Conservation (phyloP, 2,329 filamentous ascomycete genomes). For the Arachnomyces sp. region DNA sequence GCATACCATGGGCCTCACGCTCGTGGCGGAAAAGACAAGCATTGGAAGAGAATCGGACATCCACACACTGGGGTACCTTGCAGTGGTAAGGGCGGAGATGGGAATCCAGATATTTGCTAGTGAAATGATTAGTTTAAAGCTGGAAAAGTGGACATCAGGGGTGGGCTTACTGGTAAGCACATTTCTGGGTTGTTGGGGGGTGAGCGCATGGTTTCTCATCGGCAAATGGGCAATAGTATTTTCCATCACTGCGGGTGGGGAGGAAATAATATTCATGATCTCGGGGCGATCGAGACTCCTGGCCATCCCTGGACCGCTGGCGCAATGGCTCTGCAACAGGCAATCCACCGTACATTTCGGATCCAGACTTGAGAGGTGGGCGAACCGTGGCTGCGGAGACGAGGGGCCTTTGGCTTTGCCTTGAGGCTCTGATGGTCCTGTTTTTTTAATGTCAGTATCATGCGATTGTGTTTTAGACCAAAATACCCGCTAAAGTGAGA, state of each 20-base stretch:
- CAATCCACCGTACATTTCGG: slow-evolving; percentile 29
- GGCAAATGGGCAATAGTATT: slow-evolving; percentile 89
- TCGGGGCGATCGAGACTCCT: slow-evolving; percentile 31
- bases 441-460: slow-evolving; percentile 7
- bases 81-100: slow-evolving; percentile 95
- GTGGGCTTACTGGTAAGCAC: slow-evolving; percentile 86
- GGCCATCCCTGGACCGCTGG: slow-evolving; percentile 29
- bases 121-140: slow-evolving; percentile 15
- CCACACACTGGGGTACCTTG: slow-evolving; percentile 75
- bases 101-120: slow-evolving; percentile 94
- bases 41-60: slow-evolving; percentile 86
- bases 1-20: slow-evolving; percentile 90
- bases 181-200: slow-evolving; percentile 92
- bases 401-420: slow-evolving; percentile 29
- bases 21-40: slow-evolving; percentile 91
- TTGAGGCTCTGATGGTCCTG: slow-evolving; percentile 34
- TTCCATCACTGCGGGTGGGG: slow-evolving; percentile 54
- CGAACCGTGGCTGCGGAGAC: slow-evolving; percentile 26
- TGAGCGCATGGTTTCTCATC: slow-evolving; percentile 69
- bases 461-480: neutral
- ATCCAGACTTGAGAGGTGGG: slow-evolving; percentile 27
- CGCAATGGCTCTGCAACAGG: slow-evolving; percentile 26
- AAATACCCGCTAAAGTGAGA: slow-evolving; percentile 6
- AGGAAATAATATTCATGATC: slow-evolving; percentile 36
- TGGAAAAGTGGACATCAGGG: neutral